These are phyloP conservation scores for Trametes coccinea DNA, from an alignment of 768 basidiomycete species.

Conservation along the genomic window DNA sequence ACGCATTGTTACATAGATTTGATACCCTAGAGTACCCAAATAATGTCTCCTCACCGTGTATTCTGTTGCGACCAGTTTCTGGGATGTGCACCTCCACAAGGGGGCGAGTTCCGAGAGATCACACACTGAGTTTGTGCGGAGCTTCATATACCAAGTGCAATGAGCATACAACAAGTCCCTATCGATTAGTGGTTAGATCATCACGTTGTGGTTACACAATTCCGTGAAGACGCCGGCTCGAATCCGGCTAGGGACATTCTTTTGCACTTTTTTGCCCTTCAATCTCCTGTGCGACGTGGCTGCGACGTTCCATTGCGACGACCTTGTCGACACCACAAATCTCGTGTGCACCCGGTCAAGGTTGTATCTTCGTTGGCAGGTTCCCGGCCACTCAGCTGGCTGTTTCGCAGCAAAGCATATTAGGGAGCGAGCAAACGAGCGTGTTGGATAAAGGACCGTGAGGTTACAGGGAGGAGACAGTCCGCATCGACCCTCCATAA, in stretches of 20 bases:
- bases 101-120: too few species aligned
- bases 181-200: constrained; percentile 29
- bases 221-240: constrained; percentile 28
- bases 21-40: background rate
- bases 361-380: too few species aligned
- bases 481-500: constrained; percentile 6
- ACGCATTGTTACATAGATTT: background rate
- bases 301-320: too few species aligned
- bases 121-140: too few species aligned
- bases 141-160: background rate
- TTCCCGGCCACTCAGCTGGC: too few species aligned
- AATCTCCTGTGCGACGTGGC: background rate
- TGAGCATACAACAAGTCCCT: constrained; percentile 13
- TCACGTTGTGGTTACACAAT: constrained; percentile 27
- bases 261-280: background rate
- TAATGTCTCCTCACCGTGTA: too few species aligned
- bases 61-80: too few species aligned
- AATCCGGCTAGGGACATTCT: constrained; percentile 24
- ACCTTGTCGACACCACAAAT: too few species aligned
- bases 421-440: constrained; percentile 2
- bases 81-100: too few species aligned
- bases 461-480: constrained; percentile 16
- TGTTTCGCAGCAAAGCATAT: too few species aligned
- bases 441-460: constrained; percentile 21
- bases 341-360: too few species aligned